phyloP scores from a whole-genome alignment of 2,329 filamentous ascomycete genomes.

The Fusarium sp. region DNA sequence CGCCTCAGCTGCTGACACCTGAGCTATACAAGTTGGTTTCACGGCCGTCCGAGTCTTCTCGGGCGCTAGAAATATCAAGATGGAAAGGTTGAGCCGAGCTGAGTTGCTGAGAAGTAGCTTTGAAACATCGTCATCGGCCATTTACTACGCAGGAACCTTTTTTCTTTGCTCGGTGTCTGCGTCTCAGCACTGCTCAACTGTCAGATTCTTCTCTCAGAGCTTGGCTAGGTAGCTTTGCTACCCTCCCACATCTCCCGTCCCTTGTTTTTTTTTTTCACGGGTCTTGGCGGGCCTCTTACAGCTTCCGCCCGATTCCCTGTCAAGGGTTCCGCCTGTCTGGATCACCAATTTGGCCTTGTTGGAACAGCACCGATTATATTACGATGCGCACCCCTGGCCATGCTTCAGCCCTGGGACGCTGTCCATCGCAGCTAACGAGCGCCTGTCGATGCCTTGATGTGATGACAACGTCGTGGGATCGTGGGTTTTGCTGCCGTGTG shows the following conservation, averaged over 20 bases:
- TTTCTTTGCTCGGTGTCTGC: conserved; percentile 5
- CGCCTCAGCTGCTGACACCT: conserved; percentile 6
- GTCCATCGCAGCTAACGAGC: conserved; percentile 27
- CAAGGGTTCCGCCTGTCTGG: conserved; percentile 32
- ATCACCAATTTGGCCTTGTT: conserved; percentile 36
- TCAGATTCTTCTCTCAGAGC: conserved; percentile 14
- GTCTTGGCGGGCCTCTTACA: conserved; percentile 17
- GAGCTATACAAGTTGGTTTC: conserved; percentile 17
- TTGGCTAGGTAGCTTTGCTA: conserved; percentile 4
- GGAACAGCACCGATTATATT: conserved; percentile 26
- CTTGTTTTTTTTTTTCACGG: conserved; percentile 6
- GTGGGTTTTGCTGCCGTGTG: conserved; percentile 1
- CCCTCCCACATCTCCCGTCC: conserved; percentile 12
- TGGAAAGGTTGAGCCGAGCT: background rate
- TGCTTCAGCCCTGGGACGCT: conserved; percentile 24
- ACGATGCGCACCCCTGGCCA: conserved; percentile 25
- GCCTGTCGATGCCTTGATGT: conserved; percentile 23
- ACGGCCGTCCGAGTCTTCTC: conserved; percentile 30
- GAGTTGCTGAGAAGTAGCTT: conserved; percentile 1
- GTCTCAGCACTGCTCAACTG: background rate
- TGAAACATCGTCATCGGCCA: conserved; percentile 25
- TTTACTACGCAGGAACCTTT: conserved; percentile 5
- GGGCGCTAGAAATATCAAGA: conserved; percentile 32
- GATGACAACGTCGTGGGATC: conserved; percentile 16
- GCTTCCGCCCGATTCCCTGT: conserved; percentile 34